These are phyloP conservation scores for Fusarium anguioides DNA, from an alignment of 2,329 filamentous ascomycete species.

Conservation along the genomic window DNA sequence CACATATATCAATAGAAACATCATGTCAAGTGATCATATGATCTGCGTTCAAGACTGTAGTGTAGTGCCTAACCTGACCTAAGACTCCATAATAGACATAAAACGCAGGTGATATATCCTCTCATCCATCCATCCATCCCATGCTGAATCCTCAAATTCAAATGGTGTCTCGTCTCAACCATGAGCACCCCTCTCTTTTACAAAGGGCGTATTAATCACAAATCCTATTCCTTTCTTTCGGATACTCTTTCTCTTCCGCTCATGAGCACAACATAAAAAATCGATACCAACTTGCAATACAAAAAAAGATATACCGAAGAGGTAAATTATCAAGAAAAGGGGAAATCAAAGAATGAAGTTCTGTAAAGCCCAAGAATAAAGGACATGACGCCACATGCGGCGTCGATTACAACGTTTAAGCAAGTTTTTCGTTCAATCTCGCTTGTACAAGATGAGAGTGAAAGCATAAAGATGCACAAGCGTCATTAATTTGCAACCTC, in stretches of 20 bases:
- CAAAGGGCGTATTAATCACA: constrained; percentile 39
- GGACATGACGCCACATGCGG: constrained; percentile 42
- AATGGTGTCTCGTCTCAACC: constrained; percentile 37
- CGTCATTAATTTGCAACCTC: constrained; percentile 67
- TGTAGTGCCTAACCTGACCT: constrained; percentile 40
- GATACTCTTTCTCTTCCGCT: constrained; percentile 29
- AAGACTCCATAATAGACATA: constrained; percentile 46
- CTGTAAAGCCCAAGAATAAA: constrained; percentile 43
- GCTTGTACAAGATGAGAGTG: constrained; percentile 28
- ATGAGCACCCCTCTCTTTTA: constrained; percentile 31
- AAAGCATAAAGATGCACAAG: constrained; percentile 42
- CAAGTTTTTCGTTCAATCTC: constrained; percentile 48
- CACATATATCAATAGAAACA: not conserved
- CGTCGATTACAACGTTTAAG: constrained; percentile 58
- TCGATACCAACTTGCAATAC: constrained; percentile 40
- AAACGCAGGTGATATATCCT: constrained; percentile 43
- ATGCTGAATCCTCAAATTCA: constrained; percentile 21
- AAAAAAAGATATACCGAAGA: constrained; percentile 47
- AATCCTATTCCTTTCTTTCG: constrained; percentile 19
- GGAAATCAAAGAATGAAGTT: constrained; percentile 46
- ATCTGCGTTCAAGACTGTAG: constrained; percentile 45
- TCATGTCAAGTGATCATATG: constrained; percentile 32
- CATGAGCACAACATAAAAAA: constrained; percentile 31
- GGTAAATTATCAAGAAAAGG: constrained; percentile 49
- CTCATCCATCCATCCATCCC: constrained; percentile 36